A percentile compares a stretch with the other conserved stretches of the same genome.
phyloP scores from a whole-genome alignment of 768 basidiomycete species.

The Sistotremastrum suecicum region DNA sequence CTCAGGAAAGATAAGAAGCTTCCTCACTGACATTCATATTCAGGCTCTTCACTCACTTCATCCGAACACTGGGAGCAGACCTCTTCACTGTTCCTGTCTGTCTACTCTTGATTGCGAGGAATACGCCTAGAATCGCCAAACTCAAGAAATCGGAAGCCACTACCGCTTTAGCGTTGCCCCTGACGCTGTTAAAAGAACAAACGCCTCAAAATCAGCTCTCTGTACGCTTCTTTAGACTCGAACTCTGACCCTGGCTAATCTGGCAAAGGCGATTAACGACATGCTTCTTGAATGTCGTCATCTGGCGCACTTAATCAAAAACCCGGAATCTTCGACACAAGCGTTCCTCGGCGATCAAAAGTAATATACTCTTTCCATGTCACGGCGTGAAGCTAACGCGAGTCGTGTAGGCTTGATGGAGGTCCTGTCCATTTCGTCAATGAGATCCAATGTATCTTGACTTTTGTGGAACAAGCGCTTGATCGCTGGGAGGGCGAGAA shows the following conservation, averaged over 20 bases:
- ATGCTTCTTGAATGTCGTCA: no score
- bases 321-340: no score
- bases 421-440: no score
- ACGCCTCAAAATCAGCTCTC: conserved; percentile 31
- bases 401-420: no score
- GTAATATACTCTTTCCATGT: no score
- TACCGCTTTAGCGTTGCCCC: conserved; percentile 47
- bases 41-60: conserved; percentile 84
- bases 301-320: no score
- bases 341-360: no score
- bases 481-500: no score
- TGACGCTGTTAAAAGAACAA: conserved; percentile 48
- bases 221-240: conserved; percentile 22
- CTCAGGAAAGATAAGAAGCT: not conserved
- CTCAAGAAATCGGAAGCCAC: conserved; percentile 47
- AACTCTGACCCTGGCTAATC: not conserved
- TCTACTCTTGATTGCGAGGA: conserved; percentile 76
- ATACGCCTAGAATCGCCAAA: conserved; percentile 51
- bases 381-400: no score
- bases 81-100: conserved; percentile 74
- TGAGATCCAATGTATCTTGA: no score
- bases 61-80: conserved; percentile 62
- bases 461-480: no score
- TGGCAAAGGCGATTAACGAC: no score
- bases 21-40: not conserved